Base-by-base conservation (phyloP, 345 rosid species). In the Gossypium rotundifolium region DNA sequence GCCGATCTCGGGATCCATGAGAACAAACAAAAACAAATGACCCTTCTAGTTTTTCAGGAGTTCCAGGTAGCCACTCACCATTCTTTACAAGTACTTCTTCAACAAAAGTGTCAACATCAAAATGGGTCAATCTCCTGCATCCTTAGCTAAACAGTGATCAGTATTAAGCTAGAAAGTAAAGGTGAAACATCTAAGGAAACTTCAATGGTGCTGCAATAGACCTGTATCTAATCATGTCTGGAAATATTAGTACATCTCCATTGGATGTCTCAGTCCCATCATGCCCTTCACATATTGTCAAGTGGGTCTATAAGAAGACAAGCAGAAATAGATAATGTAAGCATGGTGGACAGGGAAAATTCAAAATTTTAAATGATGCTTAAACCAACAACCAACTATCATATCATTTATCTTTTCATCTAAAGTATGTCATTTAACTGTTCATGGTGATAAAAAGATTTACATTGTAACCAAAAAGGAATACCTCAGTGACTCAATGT, bases 211-310 rank as follows among this genome's bases (percentile, higher is more conserved):
- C 16, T 29, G 66, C 58, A 63, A 67, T 65, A 72, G 73, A 89
- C 99, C 99, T 91, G 88, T 95, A 95, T 93, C 97, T 88, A 79
- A 91, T 83, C 98, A 95, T 91, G 83, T 95, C 99, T 40, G 99
- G 99, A 79, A 95, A 95, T 66, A 95, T 93, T 73, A 93, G 85
- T 17, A 95, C 96, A 84, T 95, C 99, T 16, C 99, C 99, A 79
- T 95, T 93, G 69, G 98, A 95, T 69, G 97, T 93, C 85, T 91
- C 96, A 10, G 94, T 88, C 76, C 99, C 99, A 83, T 95, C 99
- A 84, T 91, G 98, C 42, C 99, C 99, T 80, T 95, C 98, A 3
- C 99, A 95, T 83, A 95, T 88, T 22, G 98, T 95, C 71, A 95
- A 83, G 65, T 90, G 87, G 48, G 94, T 93, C 99, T 95, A 74